Base-by-base conservation (phyloP, 2,329 filamentous ascomycete species). In the Colletotrichum euphorbiae region DNA sequence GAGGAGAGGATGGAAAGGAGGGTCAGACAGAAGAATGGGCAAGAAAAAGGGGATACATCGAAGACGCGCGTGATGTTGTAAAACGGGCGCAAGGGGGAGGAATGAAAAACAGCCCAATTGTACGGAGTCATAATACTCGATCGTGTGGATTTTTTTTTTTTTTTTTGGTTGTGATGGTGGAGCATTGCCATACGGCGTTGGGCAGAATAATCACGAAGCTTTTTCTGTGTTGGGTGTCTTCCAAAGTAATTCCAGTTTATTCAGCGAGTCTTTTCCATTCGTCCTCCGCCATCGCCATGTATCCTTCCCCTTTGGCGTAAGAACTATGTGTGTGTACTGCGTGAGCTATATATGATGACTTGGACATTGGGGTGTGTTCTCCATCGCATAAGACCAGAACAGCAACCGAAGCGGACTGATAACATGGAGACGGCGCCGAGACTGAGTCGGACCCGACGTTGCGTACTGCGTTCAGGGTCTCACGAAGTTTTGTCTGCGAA, bases 91-190 rank as follows among this genome's bases (percentile, higher is more conserved):
- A 59, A 38, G 56, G 43, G 6, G 28, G 28, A 8, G 28, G 36
- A 13, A 38, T 11, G 13, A 38, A 38, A 38, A 38, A 15, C 46
- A 59, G 43, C 56, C 52, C 65, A 66, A 28, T 58, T 68, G 65
- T 68, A 68, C 62, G 55, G 65, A 68, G 65, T 68, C 61, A 68
- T 66, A 68, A 68, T 68, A 68, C 65, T 68, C 65, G 38, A 55
- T 62, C 28, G 59, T 62, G 50, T 50, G 40, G 59, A 55, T 48
- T 50, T 59, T 19, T 11, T 38, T 38, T 2, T 48, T 48, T 59
- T 19, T 11, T 38, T 38, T 2, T 48, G 38, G 12, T 59, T 31
- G 28, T 28, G 28, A 17, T 31, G 33, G 56, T 50, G 56, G 56
- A 59, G 56, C 56, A 59, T 59, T 40, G 17, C 56, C 43, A 38